These are phyloP conservation scores for Cardamine chenopodiifolia DNA, from an alignment of 345 rosid genomes.

Conservation along the genomic window DNA sequence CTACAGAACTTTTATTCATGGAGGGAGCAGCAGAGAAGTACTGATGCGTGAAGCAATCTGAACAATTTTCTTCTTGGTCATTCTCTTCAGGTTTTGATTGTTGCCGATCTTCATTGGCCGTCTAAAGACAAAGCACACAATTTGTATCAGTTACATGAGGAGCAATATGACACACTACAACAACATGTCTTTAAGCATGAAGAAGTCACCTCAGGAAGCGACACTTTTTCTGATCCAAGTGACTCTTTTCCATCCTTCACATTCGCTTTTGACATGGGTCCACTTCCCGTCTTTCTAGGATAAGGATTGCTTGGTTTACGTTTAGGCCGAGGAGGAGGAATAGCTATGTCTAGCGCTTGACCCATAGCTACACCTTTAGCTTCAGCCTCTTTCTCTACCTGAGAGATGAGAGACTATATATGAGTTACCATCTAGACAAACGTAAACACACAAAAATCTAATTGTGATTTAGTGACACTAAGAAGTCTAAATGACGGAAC, in stretches of 20 bases:
- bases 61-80: slow-evolving; percentile 59
- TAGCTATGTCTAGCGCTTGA: slow-evolving; percentile 77
- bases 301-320: slow-evolving; percentile 94
- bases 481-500: neutral
- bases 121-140: slow-evolving; percentile 48
- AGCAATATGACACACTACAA: neutral
- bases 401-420: slow-evolving; percentile 28
- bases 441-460: neutral
- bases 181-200: neutral
- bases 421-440: slow-evolving; percentile 4
- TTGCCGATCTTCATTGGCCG: slow-evolving; percentile 49
- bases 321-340: slow-evolving; percentile 98
- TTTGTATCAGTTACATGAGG: neutral
- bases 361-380: slow-evolving; percentile 76
- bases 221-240: slow-evolving; percentile 66
- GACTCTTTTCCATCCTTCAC: slow-evolving; percentile 58
- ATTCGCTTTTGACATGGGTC: slow-evolving; percentile 44
- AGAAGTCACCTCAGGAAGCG: slow-evolving; percentile 59
- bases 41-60: slow-evolving; percentile 61
- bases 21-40: slow-evolving; percentile 57
- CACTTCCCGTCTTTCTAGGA: slow-evolving; percentile 70
- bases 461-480: neutral
- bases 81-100: slow-evolving; percentile 49
- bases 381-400: slow-evolving; percentile 97
- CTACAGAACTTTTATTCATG: slow-evolving; percentile 49